These are phyloP conservation scores for Phyllostachys edulis DNA, from an alignment of 176 grass and related monocot species.

Conservation along the genomic window DNA sequence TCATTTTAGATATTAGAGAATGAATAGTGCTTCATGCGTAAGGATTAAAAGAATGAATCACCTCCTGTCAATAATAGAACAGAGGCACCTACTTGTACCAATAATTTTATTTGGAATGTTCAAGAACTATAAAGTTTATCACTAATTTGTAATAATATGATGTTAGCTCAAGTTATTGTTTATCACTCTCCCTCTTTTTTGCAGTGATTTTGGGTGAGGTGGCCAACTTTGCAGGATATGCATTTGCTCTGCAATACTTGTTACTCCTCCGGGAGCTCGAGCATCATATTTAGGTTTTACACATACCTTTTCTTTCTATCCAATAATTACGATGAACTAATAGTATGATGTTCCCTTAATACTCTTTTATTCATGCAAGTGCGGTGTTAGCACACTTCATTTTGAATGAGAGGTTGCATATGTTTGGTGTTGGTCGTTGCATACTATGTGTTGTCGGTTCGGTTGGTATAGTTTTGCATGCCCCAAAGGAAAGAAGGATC, in stretches of 20 bases:
- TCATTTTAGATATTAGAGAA: neutral
- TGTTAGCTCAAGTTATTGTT: neutral
- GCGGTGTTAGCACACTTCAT: constrained; percentile 90
- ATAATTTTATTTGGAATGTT: neutral
- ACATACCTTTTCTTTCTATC: neutral
- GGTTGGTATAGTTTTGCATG: constrained; percentile 75
- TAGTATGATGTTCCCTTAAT: constrained; percentile 25
- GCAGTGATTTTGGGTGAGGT: constrained; percentile 82
- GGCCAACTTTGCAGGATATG: constrained; percentile 85
- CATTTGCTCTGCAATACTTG: constrained; percentile 80
- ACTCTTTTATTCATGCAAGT: constrained; percentile 62
- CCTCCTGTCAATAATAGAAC: neutral
- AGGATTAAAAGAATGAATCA: neutral
- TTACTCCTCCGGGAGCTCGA: constrained; percentile 83
- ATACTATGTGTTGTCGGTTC: constrained; percentile 87
- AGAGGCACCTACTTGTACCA: neutral
- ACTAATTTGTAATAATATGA: neutral
- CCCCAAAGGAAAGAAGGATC: constrained; percentile 79
- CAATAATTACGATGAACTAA: neutral
- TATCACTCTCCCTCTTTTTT: neutral
- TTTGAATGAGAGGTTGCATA: constrained; percentile 77
- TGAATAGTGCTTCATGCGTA: neutral
- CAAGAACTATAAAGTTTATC: neutral
- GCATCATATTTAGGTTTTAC: constrained; percentile 85
- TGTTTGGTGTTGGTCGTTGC: constrained; percentile 82